phyloP scores from a whole-genome alignment of 495 filamentous ascomycete genomes.

The Xanthoparmelia taractica region DNA sequence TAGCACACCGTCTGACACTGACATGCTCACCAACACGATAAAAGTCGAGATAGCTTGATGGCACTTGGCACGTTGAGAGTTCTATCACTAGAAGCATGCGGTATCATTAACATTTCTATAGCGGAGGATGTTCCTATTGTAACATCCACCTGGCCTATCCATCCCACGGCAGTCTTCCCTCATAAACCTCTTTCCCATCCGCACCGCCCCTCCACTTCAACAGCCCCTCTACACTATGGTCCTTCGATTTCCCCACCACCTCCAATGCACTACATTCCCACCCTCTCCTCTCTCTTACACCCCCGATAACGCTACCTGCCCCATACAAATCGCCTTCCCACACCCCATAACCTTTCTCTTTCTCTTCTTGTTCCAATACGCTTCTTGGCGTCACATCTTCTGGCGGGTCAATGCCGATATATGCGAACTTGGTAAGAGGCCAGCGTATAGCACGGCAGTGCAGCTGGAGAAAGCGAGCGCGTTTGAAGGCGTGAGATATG shows the following conservation, averaged over 20 bases:
- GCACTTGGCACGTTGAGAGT: not conserved
- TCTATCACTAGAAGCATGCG: not conserved
- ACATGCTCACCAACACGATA: too few species aligned
- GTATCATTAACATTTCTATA: not conserved
- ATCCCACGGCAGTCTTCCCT: conserved; percentile 38
- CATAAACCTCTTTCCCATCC: conserved; percentile 35
- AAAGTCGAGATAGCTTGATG: not conserved
- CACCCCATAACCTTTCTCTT: conserved; percentile 36
- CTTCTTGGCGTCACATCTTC: conserved; percentile 44
- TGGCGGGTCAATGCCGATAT: conserved; percentile 65
- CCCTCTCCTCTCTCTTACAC: conserved; percentile 36
- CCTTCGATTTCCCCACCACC: conserved; percentile 25
- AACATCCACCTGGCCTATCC: not conserved
- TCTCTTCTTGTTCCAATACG: conserved; percentile 38
- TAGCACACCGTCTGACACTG: too few species aligned
- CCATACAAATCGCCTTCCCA: conserved; percentile 45
- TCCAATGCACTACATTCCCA: conserved; percentile 33
- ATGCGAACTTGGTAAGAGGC: conserved; percentile 37
- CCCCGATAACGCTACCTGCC: conserved; percentile 30
- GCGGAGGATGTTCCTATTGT: not conserved
- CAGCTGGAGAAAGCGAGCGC: conserved; percentile 53
- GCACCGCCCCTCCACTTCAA: conserved; percentile 36
- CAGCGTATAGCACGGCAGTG: conserved; percentile 63
- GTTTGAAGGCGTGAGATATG: conserved; percentile 71
- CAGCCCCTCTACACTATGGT: conserved; percentile 33